Evolutionary conservation across 495 filamentous ascomycete genomes (phyloP).

Genomic region (Terfezia boudieri): DNA sequence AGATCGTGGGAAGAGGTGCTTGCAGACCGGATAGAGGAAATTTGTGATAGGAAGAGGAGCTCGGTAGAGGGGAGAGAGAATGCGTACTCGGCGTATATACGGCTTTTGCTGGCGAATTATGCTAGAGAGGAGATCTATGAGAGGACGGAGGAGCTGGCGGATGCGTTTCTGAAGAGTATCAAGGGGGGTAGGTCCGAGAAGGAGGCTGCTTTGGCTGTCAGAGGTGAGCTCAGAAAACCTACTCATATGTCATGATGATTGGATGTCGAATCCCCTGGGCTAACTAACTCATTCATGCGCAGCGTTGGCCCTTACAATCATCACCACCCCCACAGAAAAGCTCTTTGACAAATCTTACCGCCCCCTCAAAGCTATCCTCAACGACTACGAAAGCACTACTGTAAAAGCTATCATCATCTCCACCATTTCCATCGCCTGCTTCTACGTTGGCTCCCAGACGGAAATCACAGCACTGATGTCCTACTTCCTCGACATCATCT

Average conservation of each 20-base stretch:
- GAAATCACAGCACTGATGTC: slow-evolving; percentile 58
- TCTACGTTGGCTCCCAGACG: slow-evolving; percentile 56
- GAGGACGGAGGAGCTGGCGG: slow-evolving; percentile 41
- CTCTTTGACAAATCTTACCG: slow-evolving; percentile 42
- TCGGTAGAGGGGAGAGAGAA: slow-evolving; percentile 60
- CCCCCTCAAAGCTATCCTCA: slow-evolving; percentile 43
- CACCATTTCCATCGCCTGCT: slow-evolving; percentile 45
- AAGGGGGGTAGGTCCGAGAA: slow-evolving; percentile 46
- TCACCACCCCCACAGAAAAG: slow-evolving; percentile 48
- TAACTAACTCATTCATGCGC: slow-evolving; percentile 1
- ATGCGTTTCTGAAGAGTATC: slow-evolving; percentile 49
- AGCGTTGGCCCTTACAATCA: slow-evolving; percentile 52
- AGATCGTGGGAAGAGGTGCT: slow-evolving; percentile 45
- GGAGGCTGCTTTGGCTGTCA: slow-evolving; percentile 49
- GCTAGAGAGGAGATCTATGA: slow-evolving; percentile 40
- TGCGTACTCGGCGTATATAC: slow-evolving; percentile 43
- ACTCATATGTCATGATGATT: not conserved
- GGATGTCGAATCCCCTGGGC: not conserved
- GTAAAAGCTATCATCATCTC: slow-evolving; percentile 58
- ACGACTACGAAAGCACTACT: slow-evolving; percentile 39
- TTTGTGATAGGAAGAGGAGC: slow-evolving; percentile 68
- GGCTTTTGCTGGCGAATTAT: slow-evolving; percentile 52
- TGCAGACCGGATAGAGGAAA: slow-evolving; percentile 49
- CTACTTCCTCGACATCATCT: slow-evolving; percentile 63
- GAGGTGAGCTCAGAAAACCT: slow-evolving; percentile 16